A percentile compares a stretch with the other conserved stretches of the same genome.
Evolutionary conservation across 805 yeast species (phyloP).

Genomic region (Priceomyces haplophilus): DNA sequence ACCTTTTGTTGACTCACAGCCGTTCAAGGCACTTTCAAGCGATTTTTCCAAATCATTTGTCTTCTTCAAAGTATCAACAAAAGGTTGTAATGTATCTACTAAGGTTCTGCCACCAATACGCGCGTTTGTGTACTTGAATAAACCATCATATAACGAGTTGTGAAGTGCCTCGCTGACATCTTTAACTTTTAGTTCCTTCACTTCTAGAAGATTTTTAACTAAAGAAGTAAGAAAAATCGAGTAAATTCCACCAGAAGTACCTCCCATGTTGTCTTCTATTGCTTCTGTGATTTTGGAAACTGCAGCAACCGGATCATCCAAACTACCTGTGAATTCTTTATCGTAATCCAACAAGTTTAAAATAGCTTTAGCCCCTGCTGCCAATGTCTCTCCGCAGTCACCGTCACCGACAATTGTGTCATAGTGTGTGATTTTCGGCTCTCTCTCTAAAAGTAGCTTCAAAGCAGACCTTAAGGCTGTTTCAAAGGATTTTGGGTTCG

Average conservation of each 20-base stretch:
- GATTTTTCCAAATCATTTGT: conserved; percentile 59
- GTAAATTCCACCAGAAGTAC: conserved; percentile 92
- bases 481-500: conserved; percentile 46
- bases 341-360: conserved; percentile 46
- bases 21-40: conserved; percentile 63
- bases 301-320: conserved; percentile 53
- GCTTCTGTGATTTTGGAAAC: conserved; percentile 73
- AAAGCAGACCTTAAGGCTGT: conserved; percentile 46
- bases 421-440: conserved; percentile 78
- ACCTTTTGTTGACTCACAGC: conserved; percentile 72
- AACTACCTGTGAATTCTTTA: conserved; percentile 22
- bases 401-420: conserved; percentile 96
- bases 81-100: conserved; percentile 87
- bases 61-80: conserved; percentile 57
- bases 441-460: conserved; percentile 36
- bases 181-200: conserved; percentile 32
- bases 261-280: conserved; percentile 93
- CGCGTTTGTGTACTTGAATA: conserved; percentile 85
- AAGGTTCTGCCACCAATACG: conserved; percentile 85
- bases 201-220: conserved; percentile 44
- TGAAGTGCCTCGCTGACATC: conserved; percentile 49
- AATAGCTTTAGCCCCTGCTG: conserved; percentile 76
- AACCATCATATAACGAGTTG: conserved; percentile 60
- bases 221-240: conserved; percentile 81
- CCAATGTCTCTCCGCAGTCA: conserved; percentile 92